A percentile compares a stretch with the other conserved stretches of the same genome.
phyloP scores from a whole-genome alignment of 768 basidiomycete genomes.

The Suillus fuscotomentosus region DNA sequence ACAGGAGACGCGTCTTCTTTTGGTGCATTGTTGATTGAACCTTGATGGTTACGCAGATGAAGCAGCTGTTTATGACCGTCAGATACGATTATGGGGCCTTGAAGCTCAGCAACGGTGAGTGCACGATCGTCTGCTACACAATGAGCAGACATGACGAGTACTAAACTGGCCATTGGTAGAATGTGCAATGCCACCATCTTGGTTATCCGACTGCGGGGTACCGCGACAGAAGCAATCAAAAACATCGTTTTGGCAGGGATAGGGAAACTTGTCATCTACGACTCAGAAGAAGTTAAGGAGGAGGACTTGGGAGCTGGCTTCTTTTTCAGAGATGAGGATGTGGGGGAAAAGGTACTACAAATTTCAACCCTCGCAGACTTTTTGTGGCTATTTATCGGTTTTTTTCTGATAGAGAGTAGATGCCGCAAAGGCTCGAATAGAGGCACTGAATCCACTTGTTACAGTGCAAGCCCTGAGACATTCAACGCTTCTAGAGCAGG shows the following conservation, averaged over 20 bases:
- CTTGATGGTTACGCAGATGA: slow-evolving; percentile 39
- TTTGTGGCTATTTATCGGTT: slow-evolving; percentile 40
- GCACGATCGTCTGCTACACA: background rate
- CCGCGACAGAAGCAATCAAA: slow-evolving; percentile 93
- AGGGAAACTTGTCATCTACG: slow-evolving; percentile 83
- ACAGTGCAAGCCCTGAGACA: slow-evolving; percentile 66
- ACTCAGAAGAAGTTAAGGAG: slow-evolving; percentile 69
- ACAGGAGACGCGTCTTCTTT: slow-evolving; percentile 7
- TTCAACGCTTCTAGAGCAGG: slow-evolving; percentile 44
- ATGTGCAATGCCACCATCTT: slow-evolving; percentile 94
- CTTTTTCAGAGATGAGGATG: slow-evolving; percentile 91
- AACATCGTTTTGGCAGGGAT: slow-evolving; percentile 98
- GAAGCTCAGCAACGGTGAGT: slow-evolving; percentile 92
- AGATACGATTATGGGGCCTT: slow-evolving; percentile 96
- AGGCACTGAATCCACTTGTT: slow-evolving; percentile 91
- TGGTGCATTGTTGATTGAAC: background rate
- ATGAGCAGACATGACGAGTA: slow-evolving; percentile 7
- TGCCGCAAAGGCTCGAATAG: slow-evolving; percentile 81
- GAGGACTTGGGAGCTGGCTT: slow-evolving; percentile 93
- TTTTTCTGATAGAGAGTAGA: slow-evolving; percentile 66
- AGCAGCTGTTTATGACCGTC: slow-evolving; percentile 91
- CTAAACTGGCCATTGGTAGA: slow-evolving; percentile 38
- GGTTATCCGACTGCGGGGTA: slow-evolving; percentile 72
- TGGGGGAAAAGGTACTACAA: slow-evolving; percentile 75
- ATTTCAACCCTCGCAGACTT: slow-evolving; percentile 25